Base-by-base conservation (phyloP, 805 yeast genomes). In the Candida ficus region DNA sequence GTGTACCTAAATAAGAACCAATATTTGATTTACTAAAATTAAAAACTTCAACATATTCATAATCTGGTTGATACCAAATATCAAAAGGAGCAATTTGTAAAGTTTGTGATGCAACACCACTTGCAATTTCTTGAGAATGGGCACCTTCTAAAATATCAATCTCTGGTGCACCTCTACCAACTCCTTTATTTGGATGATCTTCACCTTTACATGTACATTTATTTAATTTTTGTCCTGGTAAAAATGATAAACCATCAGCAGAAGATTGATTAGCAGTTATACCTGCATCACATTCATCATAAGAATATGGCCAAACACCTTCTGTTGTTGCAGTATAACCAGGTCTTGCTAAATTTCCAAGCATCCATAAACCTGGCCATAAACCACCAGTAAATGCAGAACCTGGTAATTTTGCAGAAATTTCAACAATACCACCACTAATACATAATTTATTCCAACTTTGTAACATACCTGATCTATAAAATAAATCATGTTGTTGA, bases 351-450 rank as follows among this genome's bases (percentile, higher is more conserved):
- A 90, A 69, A 56, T 90, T 90, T 33, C 97, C 97, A 78, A 90
- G 70, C 5, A 96, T 75, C 97, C 97, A 90, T 43, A 87, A 53
- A 70, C 96, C 98, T 1, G 98, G 97, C 98, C 98, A 90, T 48
- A 90, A 67, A 17, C 98, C 98, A 5, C 83, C 68, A 23, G 81
- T 71, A 41, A 76, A 67, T 53, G 95, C 95, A 50, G 74, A 75
- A 47, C 87, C 86, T 26, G 97, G 96, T 46, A 90, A 64, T 44
- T 73, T 73, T 0, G 85, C 91, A 9, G 88, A 78, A 5, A 83
- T 76, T 57, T 86, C 96, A 48, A 89, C 52, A 31, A 68, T 59
- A 37, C 97, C 97, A 56, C 88, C 88, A 4, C 95, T 81, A 60
- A 83, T 88, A 58, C 98, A 90, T 58, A 90, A 55, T 64, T 82